Evolutionary conservation across 495 filamentous ascomycete species (phyloP).

Genomic region (Gamarada debralockiae): DNA sequence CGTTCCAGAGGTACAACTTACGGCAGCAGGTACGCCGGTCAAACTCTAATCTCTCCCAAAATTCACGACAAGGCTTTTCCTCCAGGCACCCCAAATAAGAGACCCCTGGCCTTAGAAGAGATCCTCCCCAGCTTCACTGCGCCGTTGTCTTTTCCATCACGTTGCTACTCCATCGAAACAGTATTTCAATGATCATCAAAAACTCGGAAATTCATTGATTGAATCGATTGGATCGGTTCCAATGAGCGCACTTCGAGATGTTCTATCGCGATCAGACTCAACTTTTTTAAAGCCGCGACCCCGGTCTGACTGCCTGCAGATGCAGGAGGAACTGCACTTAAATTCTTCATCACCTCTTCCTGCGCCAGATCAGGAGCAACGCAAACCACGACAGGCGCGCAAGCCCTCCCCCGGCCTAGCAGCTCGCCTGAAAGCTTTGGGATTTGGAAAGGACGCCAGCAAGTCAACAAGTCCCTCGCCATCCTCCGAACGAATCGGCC

Average conservation of each 20-base stretch:
- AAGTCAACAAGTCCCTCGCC: slow-evolving; percentile 29
- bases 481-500: slow-evolving; percentile 47
- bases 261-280: slow-evolving; percentile 13
- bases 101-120: too few species aligned
- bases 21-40: too few species aligned
- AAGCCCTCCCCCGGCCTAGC: slow-evolving; percentile 71
- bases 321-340: slow-evolving; percentile 3
- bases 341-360: slow-evolving; percentile 3
- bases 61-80: too few species aligned
- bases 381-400: slow-evolving; percentile 34
- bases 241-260: slow-evolving; percentile 23
- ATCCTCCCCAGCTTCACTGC: too few species aligned
- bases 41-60: too few species aligned
- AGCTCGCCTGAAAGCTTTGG: slow-evolving; percentile 70
- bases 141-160: too few species aligned
- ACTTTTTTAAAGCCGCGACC: slow-evolving; percentile 12
- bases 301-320: slow-evolving; percentile 12
- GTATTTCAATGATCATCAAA: too few species aligned
- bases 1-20: too few species aligned
- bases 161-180: too few species aligned
- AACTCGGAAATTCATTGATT: too few species aligned
- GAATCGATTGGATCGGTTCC: not conserved
- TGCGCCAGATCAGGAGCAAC: slow-evolving; percentile 6
- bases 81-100: too few species aligned
- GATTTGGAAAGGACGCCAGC: slow-evolving; percentile 48